A percentile compares a stretch with the other conserved stretches of the same genome.
Conservation (phyloP, 1,284 basidiomycete species). For the Erythrobasidium hasegawianum region DNA sequence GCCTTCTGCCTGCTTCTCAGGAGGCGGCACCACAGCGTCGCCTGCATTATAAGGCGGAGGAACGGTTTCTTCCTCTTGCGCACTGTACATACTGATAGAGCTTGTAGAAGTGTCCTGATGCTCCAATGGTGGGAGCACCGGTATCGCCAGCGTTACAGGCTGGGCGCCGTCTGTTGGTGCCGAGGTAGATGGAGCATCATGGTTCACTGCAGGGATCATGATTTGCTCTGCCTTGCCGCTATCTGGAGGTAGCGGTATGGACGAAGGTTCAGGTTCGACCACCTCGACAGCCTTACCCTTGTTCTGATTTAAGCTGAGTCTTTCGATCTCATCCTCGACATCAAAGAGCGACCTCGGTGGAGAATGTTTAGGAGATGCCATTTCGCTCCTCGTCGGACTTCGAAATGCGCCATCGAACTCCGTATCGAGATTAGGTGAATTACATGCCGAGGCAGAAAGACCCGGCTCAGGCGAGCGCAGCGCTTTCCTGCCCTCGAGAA, state of each 20-base stretch:
- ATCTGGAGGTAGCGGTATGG: too few species aligned
- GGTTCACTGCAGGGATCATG: too few species aligned
- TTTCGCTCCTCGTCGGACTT: background rate
- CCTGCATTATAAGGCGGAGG: background rate
- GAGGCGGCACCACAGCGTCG: too few species aligned
- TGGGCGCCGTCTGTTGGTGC: background rate
- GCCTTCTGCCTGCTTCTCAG: too few species aligned
- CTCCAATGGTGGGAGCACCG: background rate
- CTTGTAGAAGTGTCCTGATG: background rate
- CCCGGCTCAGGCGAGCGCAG: background rate
- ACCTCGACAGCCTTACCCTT: too few species aligned
- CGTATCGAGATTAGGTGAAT: slow-evolving; percentile 1
- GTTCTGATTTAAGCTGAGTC: too few species aligned
- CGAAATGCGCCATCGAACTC: background rate
- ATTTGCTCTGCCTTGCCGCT: too few species aligned
- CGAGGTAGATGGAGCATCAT: too few species aligned
- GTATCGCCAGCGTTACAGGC: background rate
- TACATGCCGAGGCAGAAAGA: background rate
- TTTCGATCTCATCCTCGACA: background rate
- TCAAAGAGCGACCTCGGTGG: background rate
- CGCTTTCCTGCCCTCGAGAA: slow-evolving; percentile 1
- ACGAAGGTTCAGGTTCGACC: too few species aligned
- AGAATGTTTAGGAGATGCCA: too few species aligned
- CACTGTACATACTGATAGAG: slow-evolving; percentile 1
- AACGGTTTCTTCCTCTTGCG: background rate